A percentile compares a stretch with the other conserved stretches of the same genome.
These are phyloP conservation scores for Lichenothelia convexa DNA, from an alignment of 495 filamentous ascomycete species.

Conservation along the genomic window DNA sequence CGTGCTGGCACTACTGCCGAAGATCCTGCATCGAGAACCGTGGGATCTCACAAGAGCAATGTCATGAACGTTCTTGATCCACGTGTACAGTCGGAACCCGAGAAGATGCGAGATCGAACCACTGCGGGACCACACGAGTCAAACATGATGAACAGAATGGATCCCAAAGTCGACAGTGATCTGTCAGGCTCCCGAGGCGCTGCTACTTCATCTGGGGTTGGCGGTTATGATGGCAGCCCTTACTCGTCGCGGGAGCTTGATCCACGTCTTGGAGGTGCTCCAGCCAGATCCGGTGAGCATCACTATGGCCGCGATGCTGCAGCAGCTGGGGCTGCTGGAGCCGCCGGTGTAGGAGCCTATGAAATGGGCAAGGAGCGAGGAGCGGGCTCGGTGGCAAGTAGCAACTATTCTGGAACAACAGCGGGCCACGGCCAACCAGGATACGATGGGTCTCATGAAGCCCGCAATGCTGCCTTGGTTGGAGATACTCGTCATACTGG, in stretches of 20 bases:
- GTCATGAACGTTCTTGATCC: constrained; percentile 13
- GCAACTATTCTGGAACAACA: constrained; percentile 4
- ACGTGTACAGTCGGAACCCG: constrained; percentile 11
- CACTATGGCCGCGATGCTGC: constrained; percentile 17
- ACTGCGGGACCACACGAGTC: constrained; percentile 8
- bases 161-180: constrained; percentile 5
- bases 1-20: constrained; percentile 7
- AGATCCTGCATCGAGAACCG: constrained; percentile 8
- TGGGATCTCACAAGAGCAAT: constrained; percentile 13
- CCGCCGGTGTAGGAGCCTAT: constrained; percentile 9
- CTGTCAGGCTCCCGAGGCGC: background rate
- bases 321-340: constrained; percentile 4
- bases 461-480: no score
- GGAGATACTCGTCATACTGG: no score
- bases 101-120: constrained; percentile 9
- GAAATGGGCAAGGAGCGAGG: constrained; percentile 9
- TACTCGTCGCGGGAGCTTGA: background rate
- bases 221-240: background rate
- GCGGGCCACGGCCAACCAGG: constrained; percentile 5
- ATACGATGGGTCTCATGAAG: background rate
- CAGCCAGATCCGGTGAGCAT: constrained; percentile 7
- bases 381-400: no score
- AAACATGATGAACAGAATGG: constrained; percentile 9
- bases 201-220: background rate
- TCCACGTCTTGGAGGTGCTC: background rate